These are phyloP conservation scores for Linaria vulgaris DNA, from an alignment of 257 asterid species.

Conservation along the genomic window DNA sequence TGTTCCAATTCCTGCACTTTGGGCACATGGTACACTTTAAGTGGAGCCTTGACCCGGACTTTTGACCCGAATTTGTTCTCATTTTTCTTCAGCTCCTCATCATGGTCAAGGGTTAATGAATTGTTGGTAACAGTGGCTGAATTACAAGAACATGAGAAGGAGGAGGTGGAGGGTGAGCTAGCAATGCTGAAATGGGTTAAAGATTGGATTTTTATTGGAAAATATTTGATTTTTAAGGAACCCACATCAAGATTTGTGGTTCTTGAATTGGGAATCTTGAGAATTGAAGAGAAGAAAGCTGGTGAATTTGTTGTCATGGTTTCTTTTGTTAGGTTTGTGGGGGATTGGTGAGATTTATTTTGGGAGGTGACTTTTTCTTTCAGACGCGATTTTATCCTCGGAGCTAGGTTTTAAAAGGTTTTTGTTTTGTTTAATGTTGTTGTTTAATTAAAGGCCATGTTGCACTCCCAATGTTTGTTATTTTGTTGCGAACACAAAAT, in stretches of 20 bases:
- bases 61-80: slow-evolving; percentile 48
- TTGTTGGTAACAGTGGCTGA: slow-evolving; percentile 3
- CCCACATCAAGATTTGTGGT: slow-evolving; percentile 41
- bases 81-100: slow-evolving; percentile 35
- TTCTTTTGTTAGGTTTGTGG: too few species aligned
- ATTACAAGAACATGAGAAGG: slow-evolving; percentile 20
- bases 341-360: background rate
- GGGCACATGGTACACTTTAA: slow-evolving; percentile 79
- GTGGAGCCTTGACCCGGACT: slow-evolving; percentile 69
- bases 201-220: slow-evolving; percentile 26
- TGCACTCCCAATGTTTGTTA: too few species aligned
- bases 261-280: slow-evolving; percentile 49
- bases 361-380: background rate
- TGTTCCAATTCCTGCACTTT: slow-evolving; percentile 72
- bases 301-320: background rate
- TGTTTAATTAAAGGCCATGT: too few species aligned
- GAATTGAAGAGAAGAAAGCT: slow-evolving; percentile 39
- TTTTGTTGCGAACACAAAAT: too few species aligned
- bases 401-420: background rate
- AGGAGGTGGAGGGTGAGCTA: background rate
- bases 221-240: slow-evolving; percentile 24
- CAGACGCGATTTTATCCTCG: background rate
- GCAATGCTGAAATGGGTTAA: too few species aligned
- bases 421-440: background rate
- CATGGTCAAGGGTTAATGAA: slow-evolving; percentile 19